Evolutionary conservation across 2,329 filamentous ascomycete genomes (phyloP).

Genomic region (Aspergillus spinulosporus): DNA sequence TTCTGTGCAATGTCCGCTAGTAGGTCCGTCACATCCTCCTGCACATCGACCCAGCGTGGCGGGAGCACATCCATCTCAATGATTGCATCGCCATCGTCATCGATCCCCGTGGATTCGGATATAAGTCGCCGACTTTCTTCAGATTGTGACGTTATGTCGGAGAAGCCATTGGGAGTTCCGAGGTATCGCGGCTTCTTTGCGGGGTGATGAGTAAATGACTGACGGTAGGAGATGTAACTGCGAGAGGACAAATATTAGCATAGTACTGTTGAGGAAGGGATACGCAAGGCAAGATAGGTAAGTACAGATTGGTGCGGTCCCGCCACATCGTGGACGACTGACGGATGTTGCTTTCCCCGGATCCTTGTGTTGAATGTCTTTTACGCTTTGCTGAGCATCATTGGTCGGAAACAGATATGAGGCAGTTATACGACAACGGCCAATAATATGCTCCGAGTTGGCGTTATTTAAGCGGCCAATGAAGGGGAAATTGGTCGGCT

Average conservation of each 20-base stretch:
- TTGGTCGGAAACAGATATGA: slow-evolving; percentile 1
- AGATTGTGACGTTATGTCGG: slow-evolving; percentile 59
- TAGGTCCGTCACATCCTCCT: slow-evolving; percentile 86
- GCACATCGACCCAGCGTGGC: slow-evolving; percentile 91
- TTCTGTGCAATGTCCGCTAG: slow-evolving; percentile 78
- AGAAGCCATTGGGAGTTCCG: slow-evolving; percentile 60
- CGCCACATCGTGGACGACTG: slow-evolving; percentile 83
- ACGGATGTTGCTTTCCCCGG: slow-evolving; percentile 16
- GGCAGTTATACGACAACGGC: background rate
- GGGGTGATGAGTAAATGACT: slow-evolving; percentile 95
- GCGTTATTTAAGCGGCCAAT: background rate
- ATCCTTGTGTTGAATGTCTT: slow-evolving; percentile 24
- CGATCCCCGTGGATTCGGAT: slow-evolving; percentile 68
- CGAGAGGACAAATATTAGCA: slow-evolving; percentile 19
- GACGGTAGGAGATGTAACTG: slow-evolving; percentile 98
- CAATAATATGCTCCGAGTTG: background rate
- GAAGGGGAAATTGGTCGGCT: slow-evolving; percentile 4
- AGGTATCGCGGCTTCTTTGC: slow-evolving; percentile 76
- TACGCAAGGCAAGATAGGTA: background rate
- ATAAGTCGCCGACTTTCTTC: slow-evolving; percentile 81
- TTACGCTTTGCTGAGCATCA: slow-evolving; percentile 21
- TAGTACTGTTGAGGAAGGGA: background rate
- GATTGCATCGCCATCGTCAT: slow-evolving; percentile 85
- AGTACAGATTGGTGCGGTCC: slow-evolving; percentile 95
- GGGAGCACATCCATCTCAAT: slow-evolving; percentile 98